phyloP scores from a whole-genome alignment of 495 filamentous ascomycete species.

The Aspergillus haitiensis region DNA sequence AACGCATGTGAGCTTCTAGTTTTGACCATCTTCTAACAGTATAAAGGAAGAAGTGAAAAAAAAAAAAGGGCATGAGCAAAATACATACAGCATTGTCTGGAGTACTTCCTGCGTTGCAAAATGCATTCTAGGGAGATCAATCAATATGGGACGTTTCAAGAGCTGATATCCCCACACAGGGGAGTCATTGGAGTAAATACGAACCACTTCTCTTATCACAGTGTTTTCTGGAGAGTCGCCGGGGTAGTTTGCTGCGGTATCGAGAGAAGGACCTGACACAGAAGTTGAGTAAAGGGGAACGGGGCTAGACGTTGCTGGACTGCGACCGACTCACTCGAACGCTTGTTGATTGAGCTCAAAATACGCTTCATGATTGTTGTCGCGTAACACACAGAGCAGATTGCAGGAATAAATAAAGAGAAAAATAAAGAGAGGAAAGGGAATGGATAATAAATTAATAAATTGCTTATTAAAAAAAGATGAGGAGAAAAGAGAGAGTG shows the following conservation, averaged over 20 bases:
- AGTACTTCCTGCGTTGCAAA: constrained; percentile 75
- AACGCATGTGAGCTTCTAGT: neutral
- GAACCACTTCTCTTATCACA: constrained; percentile 52
- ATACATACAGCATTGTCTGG: constrained; percentile 60
- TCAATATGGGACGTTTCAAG: constrained; percentile 2
- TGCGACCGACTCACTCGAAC: constrained; percentile 29
- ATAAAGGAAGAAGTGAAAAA: neutral
- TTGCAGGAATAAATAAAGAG: neutral
- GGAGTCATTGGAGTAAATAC: constrained; percentile 3
- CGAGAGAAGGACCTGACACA: constrained; percentile 26
- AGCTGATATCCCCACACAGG: constrained; percentile 7
- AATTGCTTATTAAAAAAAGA: constrained; percentile 15
- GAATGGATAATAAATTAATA: constrained; percentile 9
- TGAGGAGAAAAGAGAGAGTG: constrained; percentile 10
- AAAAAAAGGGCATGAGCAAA: neutral
- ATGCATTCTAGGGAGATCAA: constrained; percentile 51
- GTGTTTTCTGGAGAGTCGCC: constrained; percentile 52
- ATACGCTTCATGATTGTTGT: constrained; percentile 43
- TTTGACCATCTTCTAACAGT: neutral
- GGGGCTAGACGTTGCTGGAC: neutral
- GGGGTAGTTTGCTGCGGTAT: constrained; percentile 22
- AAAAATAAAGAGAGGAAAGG: neutral
- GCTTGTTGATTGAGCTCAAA: constrained; percentile 37
- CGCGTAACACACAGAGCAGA: neutral
- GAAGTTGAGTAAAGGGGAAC: constrained; percentile 13